These are phyloP conservation scores for Lycium ferocissimum DNA, from an alignment of 257 asterid species.

Conservation along the genomic window DNA sequence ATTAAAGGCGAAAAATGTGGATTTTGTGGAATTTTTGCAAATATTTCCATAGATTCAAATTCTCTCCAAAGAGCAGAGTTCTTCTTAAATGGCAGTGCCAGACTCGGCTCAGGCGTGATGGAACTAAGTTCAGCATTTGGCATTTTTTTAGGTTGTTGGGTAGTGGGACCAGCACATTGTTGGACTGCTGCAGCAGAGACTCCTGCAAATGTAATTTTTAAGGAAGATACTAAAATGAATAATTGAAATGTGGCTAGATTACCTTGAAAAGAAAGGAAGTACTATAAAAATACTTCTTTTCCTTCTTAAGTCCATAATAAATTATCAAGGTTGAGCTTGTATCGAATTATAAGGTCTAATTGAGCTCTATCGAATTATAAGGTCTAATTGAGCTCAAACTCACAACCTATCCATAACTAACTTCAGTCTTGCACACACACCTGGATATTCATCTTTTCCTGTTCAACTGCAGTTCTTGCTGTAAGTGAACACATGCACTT, in stretches of 20 bases:
- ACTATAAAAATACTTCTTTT: not conserved
- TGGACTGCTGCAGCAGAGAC: constrained; percentile 24
- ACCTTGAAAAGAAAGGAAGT: not conserved
- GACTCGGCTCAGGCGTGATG: not conserved
- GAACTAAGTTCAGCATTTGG: not conserved
- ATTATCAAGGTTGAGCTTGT: constrained; percentile 6
- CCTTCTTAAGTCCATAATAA: not conserved
- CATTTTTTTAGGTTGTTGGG: not conserved
- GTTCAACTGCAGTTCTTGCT: constrained; percentile 10
- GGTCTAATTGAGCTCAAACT: constrained; percentile 7
- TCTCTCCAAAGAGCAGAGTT: constrained; percentile 24
- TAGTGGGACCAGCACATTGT: not conserved
- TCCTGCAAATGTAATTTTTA: not conserved
- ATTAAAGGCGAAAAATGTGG: constrained; percentile 19
- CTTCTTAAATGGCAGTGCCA: constrained; percentile 23
- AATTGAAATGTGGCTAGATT: not conserved
- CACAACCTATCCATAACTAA: constrained; percentile 2
- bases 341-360: not conserved
- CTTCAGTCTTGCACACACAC: not conserved
- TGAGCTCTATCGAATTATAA: not conserved
- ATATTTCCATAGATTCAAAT: constrained; percentile 22
- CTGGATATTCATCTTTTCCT: not conserved
- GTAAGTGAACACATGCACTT: not conserved
- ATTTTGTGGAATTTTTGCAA: not conserved
- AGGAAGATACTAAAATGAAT: not conserved